Evolutionary conservation across 2,329 filamentous ascomycete species (phyloP).

Genomic region (Ophiostoma sp.): DNA sequence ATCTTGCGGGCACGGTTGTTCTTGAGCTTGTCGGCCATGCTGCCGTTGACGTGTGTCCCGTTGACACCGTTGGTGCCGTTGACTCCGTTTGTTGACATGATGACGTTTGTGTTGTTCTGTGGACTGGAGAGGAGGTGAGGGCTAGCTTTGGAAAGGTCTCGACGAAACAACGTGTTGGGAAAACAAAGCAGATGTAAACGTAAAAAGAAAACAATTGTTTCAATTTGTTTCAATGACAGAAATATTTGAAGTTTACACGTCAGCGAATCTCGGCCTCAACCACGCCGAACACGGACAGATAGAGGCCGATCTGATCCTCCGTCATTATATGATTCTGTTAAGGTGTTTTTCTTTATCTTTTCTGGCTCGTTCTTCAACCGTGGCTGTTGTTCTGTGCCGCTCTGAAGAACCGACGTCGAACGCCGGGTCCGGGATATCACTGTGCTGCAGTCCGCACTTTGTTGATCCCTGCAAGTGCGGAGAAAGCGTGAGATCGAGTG

Average conservation of each 20-base stretch:
- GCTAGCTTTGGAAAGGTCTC: neutral
- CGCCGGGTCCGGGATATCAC: neutral
- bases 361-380: too few relatives aligned
- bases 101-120: neutral
- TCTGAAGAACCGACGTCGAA: neutral
- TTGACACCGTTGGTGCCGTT: neutral
- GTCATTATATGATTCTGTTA: neutral
- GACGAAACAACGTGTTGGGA: neutral
- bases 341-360: neutral
- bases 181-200: neutral
- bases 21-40: constrained; percentile 15
- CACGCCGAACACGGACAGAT: neutral
- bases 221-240: too few relatives aligned
- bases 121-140: neutral
- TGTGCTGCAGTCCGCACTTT: neutral
- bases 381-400: neutral
- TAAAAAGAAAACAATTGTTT: neutral
- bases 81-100: neutral
- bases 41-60: neutral
- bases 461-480: neutral
- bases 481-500: neutral
- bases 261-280: neutral
- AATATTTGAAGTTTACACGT: neutral
- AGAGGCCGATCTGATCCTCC: neutral
- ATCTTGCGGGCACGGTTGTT: constrained; percentile 40